These are phyloP conservation scores for Scutellaria baicalensis DNA, from an alignment of 257 asterid species.

Conservation along the genomic window DNA sequence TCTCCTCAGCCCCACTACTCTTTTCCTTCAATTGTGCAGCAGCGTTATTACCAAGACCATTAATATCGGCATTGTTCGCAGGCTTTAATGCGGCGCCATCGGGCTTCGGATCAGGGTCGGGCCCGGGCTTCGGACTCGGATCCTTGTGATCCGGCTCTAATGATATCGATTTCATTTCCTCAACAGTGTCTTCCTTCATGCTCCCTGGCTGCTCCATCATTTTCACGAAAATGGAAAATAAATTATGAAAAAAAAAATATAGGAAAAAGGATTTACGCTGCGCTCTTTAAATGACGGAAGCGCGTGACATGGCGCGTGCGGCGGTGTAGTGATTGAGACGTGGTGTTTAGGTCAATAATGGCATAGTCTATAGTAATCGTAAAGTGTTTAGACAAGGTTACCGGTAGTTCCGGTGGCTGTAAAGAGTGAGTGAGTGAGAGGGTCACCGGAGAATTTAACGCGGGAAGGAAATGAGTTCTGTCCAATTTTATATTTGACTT, in stretches of 20 bases:
- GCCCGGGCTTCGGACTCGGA: slow-evolving; percentile 18
- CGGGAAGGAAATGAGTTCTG: slow-evolving; percentile 21
- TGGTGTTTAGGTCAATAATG: neutral
- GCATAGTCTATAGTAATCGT: neutral
- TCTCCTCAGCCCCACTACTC: slow-evolving; percentile 18
- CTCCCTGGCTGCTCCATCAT: slow-evolving; percentile 43
- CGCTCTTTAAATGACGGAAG: slow-evolving; percentile 15
- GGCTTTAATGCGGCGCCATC: slow-evolving; percentile 26
- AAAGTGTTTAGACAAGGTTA: slow-evolving; percentile 9
- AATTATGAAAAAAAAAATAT: neutral
- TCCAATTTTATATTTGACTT: neutral
- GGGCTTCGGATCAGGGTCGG: slow-evolving; percentile 34
- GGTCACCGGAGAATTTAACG: slow-evolving; percentile 31
- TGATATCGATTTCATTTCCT: slow-evolving; percentile 30
- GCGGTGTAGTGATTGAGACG: neutral
- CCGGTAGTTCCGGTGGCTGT: slow-evolving; percentile 28
- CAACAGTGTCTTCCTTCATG: slow-evolving; percentile 26
- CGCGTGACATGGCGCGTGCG: slow-evolving; percentile 37
- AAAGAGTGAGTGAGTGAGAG: slow-evolving; percentile 1
- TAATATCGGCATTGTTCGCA: slow-evolving; percentile 14
- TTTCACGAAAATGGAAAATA: slow-evolving; percentile 6
- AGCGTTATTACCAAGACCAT: neutral
- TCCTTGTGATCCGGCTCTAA: slow-evolving; percentile 22
- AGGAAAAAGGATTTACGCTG: neutral
- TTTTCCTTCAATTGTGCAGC: slow-evolving; percentile 27